A percentile compares a stretch with the other conserved stretches of the same genome.
Conservation (phyloP, 140 eudicot genomes). For the Oenanthe javanica region DNA sequence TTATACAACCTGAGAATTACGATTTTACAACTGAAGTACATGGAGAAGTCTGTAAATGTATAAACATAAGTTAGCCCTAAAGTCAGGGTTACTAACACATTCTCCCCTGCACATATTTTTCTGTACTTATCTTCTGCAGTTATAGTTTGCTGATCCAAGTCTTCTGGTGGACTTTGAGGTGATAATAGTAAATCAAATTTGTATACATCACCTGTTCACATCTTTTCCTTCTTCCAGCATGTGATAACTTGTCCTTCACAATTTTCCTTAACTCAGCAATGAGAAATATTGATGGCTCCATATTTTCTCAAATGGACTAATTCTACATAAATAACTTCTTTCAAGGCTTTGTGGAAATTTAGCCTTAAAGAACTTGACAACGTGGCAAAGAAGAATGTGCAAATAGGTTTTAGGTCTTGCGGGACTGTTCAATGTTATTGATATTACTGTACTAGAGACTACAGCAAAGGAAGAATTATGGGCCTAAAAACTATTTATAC, state of each 20-base stretch:
- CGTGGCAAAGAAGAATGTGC: too few species aligned
- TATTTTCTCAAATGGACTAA: too few species aligned
- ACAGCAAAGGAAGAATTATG: too few species aligned
- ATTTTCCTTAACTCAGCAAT: neutral
- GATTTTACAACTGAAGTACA: neutral
- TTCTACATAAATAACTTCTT: too few species aligned
- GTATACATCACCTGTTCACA: neutral
- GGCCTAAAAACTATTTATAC: too few species aligned
- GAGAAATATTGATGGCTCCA: too few species aligned
- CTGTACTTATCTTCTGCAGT: neutral
- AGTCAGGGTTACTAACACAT: neutral
- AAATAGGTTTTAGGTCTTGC: too few species aligned
- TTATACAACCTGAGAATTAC: neutral
- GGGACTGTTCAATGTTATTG: too few species aligned
- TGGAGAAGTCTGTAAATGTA: slow-evolving; percentile 4
- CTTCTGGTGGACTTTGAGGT: neutral
- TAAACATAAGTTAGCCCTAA: slow-evolving; percentile 4
- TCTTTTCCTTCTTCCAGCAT: neutral
- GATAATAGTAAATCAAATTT: neutral
- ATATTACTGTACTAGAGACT: too few species aligned
- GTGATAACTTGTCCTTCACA: neutral
- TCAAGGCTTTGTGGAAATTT: too few species aligned
- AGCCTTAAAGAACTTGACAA: too few species aligned
- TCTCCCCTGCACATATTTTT: neutral
- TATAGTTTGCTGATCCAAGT: neutral